Evolutionary conservation across 1,284 basidiomycete species (phyloP), one percentile per base, ranked within the genome.

Genomic region (Cryptococcus jaspeensis): DNA sequence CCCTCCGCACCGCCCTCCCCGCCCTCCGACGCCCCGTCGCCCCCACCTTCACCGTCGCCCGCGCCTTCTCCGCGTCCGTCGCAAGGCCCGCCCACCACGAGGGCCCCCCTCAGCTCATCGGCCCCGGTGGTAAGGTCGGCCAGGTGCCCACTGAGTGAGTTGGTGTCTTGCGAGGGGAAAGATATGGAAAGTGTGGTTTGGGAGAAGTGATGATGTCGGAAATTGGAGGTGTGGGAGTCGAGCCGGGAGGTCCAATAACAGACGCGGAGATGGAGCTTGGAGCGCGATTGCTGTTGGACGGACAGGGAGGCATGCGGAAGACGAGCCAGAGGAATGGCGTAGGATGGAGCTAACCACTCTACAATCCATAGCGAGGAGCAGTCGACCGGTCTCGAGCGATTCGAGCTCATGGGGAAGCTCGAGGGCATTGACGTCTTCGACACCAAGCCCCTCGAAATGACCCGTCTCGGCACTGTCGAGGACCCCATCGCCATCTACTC

Each of bases 331-430:
- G 13, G 3, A 42, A 20, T 38, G 32, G 32, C 16, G 25, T 36
- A 18, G 43, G 25, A 50, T 37, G 38, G 18, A 11, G 36, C 53
- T 51, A 7, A 53, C 36, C 47, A 49, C 25, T 38, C 22, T 58
- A 39, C 35, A n/a, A 9, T 35, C 28, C 32, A 42, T 59, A 78
- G 76, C 79, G 83, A 88, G 72, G 83, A 90, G 68, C 95, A 99
- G 81, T 85, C 94, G 32, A 99, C 95, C 65, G 94, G 95, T 86
- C 83, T 97, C 60, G 94, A 97, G 80, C 90, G 95, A 79, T 86
- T 94, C 75, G 91, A 99, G 81, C 81, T 96, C 51, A 80, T 97
- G 59, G 91, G 90, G 72, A 87, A 90, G 66, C 82, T 93, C 72
- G 85, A 93, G 79, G 94, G 93, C 56, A 80, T 92, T 52, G 87